Evolutionary conservation across 73 alveolate genomes (phyloP).

Genomic region (Paramecium caudatum): DNA sequence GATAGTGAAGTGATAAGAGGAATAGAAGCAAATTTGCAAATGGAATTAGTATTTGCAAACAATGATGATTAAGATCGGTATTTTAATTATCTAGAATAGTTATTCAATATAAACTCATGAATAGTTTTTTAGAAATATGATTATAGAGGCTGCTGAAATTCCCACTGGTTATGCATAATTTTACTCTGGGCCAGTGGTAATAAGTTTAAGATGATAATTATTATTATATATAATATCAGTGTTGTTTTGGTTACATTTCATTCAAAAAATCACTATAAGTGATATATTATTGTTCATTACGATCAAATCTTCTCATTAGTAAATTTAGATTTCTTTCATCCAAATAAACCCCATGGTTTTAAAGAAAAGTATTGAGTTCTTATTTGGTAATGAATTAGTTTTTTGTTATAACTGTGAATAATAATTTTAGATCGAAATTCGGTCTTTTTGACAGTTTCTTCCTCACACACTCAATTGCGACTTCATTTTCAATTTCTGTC

Average conservation of each 20-base stretch:
- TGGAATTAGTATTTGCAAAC: constrained; percentile 66
- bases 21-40: constrained; percentile 61
- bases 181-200: constrained; percentile 71
- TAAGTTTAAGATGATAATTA: constrained; percentile 57
- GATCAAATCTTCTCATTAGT: constrained; percentile 61
- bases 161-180: constrained; percentile 77
- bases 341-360: constrained; percentile 45
- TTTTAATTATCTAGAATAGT: not conserved
- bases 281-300: constrained; percentile 22
- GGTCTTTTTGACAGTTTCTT: constrained; percentile 56
- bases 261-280: constrained; percentile 62
- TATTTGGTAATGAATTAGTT: constrained; percentile 1
- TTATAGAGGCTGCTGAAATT: constrained; percentile 64
- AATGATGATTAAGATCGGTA: constrained; percentile 71
- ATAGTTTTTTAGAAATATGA: constrained; percentile 67
- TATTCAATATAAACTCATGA: constrained; percentile 74
- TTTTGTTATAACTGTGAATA: constrained; percentile 20
- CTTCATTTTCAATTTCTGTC: constrained; percentile 69
- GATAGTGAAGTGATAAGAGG: constrained; percentile 73
- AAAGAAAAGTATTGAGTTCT: constrained; percentile 5
- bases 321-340: constrained; percentile 36
- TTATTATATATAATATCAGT: no score
- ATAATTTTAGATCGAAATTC: constrained; percentile 31
- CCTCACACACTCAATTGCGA: constrained; percentile 48
- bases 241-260: constrained; percentile 61